phyloP scores from a whole-genome alignment of 768 basidiomycete genomes.

The Russula olivacea region DNA sequence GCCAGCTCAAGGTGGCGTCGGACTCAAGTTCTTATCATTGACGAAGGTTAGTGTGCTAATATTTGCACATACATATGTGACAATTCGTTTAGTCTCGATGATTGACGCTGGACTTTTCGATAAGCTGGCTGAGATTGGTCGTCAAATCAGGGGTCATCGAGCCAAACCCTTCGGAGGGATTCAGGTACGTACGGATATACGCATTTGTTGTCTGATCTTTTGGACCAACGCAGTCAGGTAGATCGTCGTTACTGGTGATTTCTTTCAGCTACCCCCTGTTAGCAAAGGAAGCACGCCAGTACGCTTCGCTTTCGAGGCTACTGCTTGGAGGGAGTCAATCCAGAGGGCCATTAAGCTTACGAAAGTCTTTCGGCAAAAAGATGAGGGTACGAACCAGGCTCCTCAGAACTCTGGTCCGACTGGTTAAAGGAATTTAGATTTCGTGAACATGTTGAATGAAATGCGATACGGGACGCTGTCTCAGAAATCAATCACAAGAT shows the following conservation, averaged over 20 bases:
- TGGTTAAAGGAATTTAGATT: constrained; percentile 44
- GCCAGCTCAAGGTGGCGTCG: constrained; percentile 72
- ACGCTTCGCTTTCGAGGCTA: constrained; percentile 91
- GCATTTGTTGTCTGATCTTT: neutral
- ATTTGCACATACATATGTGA: constrained; percentile 10
- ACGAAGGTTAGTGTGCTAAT: constrained; percentile 51
- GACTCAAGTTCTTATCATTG: constrained; percentile 78
- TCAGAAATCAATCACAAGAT: constrained; percentile 57
- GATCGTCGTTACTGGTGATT: constrained; percentile 93
- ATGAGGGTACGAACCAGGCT: constrained; percentile 55
- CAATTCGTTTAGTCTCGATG: constrained; percentile 76
- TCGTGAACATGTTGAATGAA: constrained; percentile 95
- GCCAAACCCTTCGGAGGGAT: constrained; percentile 84
- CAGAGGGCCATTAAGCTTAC: constrained; percentile 86
- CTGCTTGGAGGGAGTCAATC: constrained; percentile 67
- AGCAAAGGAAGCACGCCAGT: constrained; percentile 51
- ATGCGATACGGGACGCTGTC: constrained; percentile 88
- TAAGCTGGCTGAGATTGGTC: constrained; percentile 73
- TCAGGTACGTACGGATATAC: constrained; percentile 46
- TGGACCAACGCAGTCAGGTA: constrained; percentile 29
- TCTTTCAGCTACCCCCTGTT: constrained; percentile 97
- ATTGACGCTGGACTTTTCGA: constrained; percentile 91
- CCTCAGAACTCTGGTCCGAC: constrained; percentile 7
- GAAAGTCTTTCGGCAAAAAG: constrained; percentile 91
- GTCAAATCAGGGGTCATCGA: constrained; percentile 51